phyloP scores from a whole-genome alignment of 2,329 filamentous ascomycete genomes.

The Penicillium sclerotiorum region DNA sequence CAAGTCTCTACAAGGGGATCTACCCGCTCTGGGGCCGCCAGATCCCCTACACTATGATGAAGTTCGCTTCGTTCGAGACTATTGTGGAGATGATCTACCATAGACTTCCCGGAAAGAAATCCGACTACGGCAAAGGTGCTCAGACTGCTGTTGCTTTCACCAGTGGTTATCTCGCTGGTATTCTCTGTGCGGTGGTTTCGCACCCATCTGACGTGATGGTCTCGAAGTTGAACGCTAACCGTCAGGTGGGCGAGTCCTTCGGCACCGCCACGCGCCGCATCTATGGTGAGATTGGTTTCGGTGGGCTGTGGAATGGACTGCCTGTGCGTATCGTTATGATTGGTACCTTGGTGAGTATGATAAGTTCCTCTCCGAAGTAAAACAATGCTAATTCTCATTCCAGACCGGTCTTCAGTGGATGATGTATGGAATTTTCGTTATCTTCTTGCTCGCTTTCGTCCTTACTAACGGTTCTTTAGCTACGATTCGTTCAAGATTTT shows the following conservation, averaged over 20 bases:
- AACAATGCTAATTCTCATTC: slow-evolving; percentile 19
- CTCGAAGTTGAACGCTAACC: slow-evolving; percentile 83
- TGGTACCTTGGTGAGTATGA: slow-evolving; percentile 59
- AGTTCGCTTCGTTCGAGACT: slow-evolving; percentile 90
- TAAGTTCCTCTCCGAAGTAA: neutral
- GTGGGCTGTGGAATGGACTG: slow-evolving; percentile 88
- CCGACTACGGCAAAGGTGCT: slow-evolving; percentile 75
- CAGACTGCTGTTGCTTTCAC: slow-evolving; percentile 86
- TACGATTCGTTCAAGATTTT: slow-evolving; percentile 85
- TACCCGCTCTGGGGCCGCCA: slow-evolving; percentile 91
- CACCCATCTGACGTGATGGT: slow-evolving; percentile 89
- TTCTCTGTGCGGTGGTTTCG: slow-evolving; percentile 80
- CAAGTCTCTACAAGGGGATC: slow-evolving; percentile 77
- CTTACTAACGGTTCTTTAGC: slow-evolving; percentile 25
- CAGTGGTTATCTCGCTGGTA: slow-evolving; percentile 83
- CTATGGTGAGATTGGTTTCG: slow-evolving; percentile 83
- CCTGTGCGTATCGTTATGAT: slow-evolving; percentile 90
- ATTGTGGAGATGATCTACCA: slow-evolving; percentile 85
- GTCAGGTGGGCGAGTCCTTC: slow-evolving; percentile 75
- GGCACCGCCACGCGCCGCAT: slow-evolving; percentile 76
- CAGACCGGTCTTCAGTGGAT: slow-evolving; percentile 86
- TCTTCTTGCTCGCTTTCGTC: neutral
- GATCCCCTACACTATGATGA: slow-evolving; percentile 91
- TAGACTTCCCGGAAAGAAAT: slow-evolving; percentile 73
- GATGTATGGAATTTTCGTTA: slow-evolving; percentile 66